A percentile compares a stretch with the other conserved stretches of the same genome.
These are phyloP conservation scores for Cercospora janseana DNA, from an alignment of 2,329 filamentous ascomycete genomes.

Conservation along the genomic window DNA sequence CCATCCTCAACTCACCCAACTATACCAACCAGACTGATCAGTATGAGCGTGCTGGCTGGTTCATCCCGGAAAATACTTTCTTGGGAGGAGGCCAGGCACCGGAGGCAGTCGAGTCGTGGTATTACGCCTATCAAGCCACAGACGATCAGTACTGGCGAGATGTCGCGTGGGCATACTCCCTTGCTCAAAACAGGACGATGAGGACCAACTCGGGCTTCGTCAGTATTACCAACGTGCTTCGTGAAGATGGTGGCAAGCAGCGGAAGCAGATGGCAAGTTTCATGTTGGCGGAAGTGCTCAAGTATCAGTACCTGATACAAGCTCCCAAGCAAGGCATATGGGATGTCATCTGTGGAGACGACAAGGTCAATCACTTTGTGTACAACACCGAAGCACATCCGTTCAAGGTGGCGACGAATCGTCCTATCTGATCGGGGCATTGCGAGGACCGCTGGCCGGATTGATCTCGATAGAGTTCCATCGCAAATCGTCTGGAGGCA, in stretches of 20 bases:
- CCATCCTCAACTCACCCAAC: slow-evolving; percentile 32
- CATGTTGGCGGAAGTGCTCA: slow-evolving; percentile 80
- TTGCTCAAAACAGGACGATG: slow-evolving; percentile 20
- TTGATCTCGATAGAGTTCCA: no score
- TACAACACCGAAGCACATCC: slow-evolving; percentile 68
- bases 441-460: no score
- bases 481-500: no score
- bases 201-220: slow-evolving; percentile 22
- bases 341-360: slow-evolving; percentile 53
- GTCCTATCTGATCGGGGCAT: not conserved
- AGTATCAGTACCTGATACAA: slow-evolving; percentile 74
- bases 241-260: slow-evolving; percentile 48
- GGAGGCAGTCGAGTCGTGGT: slow-evolving; percentile 30
- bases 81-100: slow-evolving; percentile 50
- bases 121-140: slow-evolving; percentile 29
- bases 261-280: slow-evolving; percentile 80
- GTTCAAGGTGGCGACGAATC: slow-evolving; percentile 43
- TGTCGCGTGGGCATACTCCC: slow-evolving; percentile 24
- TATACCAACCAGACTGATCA: slow-evolving; percentile 51
- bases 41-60: slow-evolving; percentile 69
- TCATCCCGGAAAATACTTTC: slow-evolving; percentile 51
- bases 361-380: slow-evolving; percentile 53
- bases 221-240: slow-evolving; percentile 22
- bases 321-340: slow-evolving; percentile 55
- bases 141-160: slow-evolving; percentile 26